Evolutionary conservation across 1,139 yeast species (phyloP).

Genomic region (Yamadazyma blattariae): DNA sequence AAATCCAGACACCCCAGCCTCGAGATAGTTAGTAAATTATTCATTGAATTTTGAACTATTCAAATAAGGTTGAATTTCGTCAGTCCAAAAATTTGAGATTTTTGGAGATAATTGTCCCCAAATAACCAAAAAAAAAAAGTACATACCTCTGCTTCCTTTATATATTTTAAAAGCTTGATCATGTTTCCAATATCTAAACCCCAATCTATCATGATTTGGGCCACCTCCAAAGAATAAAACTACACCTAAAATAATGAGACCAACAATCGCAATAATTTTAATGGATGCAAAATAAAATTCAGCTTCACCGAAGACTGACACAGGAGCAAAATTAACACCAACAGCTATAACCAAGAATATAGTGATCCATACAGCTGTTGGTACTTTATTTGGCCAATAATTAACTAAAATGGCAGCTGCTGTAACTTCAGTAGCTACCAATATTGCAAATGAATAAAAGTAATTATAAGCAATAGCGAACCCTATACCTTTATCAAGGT

Average conservation of each 20-base stretch:
- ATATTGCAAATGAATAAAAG: conserved; percentile 48
- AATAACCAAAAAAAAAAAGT: too few relatives aligned
- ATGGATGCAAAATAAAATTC: conserved; percentile 67
- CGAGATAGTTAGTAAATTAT: too few relatives aligned
- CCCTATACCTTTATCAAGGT: conserved; percentile 34
- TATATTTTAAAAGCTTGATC: conserved; percentile 54
- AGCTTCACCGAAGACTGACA: conserved; percentile 58
- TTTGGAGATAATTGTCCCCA: too few relatives aligned
- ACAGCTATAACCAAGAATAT: conserved; percentile 41
- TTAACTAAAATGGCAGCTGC: conserved; percentile 52
- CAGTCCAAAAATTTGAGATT: too few relatives aligned
- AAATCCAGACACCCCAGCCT: conserved; percentile 51
- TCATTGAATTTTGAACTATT: too few relatives aligned
- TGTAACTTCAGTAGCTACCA: conserved; percentile 49
- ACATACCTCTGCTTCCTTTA: too few relatives aligned
- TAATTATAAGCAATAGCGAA: conserved; percentile 49
- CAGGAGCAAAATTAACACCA: conserved; percentile 41
- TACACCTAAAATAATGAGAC: conserved; percentile 41
- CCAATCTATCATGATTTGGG: conserved; percentile 58
- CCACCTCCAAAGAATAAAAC: conserved; percentile 50
- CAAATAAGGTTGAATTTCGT: too few relatives aligned
- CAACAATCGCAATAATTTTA: conserved; percentile 38
- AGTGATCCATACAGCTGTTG: conserved; percentile 55
- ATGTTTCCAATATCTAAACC: conserved; percentile 62
- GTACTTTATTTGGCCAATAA: conserved; percentile 55